phyloP scores from a whole-genome alignment of 176 grass and related monocot species.

The Oryza rufipogon region DNA sequence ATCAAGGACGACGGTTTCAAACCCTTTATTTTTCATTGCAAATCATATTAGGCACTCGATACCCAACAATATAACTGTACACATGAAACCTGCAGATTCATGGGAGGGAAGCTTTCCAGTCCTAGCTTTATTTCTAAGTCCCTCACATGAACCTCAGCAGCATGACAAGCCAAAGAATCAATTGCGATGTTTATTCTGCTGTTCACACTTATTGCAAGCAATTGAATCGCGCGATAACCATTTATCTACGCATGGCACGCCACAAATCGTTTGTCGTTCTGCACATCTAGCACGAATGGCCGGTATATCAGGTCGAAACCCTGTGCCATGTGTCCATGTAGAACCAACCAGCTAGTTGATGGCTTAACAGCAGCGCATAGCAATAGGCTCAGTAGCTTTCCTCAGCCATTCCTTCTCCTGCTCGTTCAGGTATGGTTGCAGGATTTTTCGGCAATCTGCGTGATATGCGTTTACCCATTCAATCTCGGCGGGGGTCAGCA shows the following conservation, averaged over 20 bases:
- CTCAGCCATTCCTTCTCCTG: slow-evolving; percentile 81
- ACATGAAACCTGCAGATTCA: not conserved
- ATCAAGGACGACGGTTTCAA: not conserved
- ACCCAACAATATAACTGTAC: slow-evolving; percentile 13
- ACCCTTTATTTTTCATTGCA: not conserved
- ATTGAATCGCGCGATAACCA: not conserved
- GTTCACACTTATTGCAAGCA: slow-evolving; percentile 22
- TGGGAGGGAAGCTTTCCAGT: not conserved
- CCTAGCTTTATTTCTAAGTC: not conserved
- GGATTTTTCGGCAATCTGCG: slow-evolving; percentile 56
- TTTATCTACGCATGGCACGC: slow-evolving; percentile 15
- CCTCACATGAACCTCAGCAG: not conserved
- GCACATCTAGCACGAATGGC: not conserved
- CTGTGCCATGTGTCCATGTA: not conserved
- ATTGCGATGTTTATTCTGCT: not conserved
- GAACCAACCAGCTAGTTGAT: not conserved
- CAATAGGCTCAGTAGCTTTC: slow-evolving; percentile 73
- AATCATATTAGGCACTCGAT: not conserved
- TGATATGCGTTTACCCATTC: slow-evolving; percentile 90
- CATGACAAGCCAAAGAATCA: not conserved
- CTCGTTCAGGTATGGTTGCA: slow-evolving; percentile 61
- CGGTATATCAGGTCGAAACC: too few species aligned
- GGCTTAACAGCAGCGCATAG: slow-evolving; percentile 35
- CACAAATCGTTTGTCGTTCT: not conserved
- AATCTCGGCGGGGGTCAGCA: slow-evolving; percentile 69